A percentile compares a stretch with the other conserved stretches of the same genome.
phyloP scores from a whole-genome alignment of 108 stramenopile species.

The Heterococcus sp. region DNA sequence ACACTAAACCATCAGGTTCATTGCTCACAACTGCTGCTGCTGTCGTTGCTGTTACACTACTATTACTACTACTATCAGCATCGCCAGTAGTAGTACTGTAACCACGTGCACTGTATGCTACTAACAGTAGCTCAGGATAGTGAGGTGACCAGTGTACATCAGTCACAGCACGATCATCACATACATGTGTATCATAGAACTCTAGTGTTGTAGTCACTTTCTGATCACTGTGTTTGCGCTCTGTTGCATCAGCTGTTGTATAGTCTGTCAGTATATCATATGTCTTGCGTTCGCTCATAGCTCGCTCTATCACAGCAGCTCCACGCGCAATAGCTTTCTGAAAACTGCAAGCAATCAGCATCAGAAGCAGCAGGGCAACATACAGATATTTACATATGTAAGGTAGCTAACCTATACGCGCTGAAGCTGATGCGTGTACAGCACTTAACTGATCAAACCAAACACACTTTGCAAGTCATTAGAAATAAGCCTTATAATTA shows the following conservation, averaged over 20 bases:
- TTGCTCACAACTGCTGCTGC: constrained; percentile 3
- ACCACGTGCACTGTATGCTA: constrained; percentile 27
- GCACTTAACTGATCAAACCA: no score
- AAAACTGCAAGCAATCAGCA: no score
- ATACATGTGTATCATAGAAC: background rate
- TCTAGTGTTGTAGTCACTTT: background rate
- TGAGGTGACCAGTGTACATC: constrained; percentile 37
- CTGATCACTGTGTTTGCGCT: background rate
- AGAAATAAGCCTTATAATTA: no score
- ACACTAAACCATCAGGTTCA: constrained; percentile 25
- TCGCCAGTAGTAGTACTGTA: background rate
- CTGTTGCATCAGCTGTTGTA: background rate
- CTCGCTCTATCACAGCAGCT: constrained; percentile 18
- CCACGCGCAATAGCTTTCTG: background rate
- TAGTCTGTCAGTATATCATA: constrained; percentile 32
- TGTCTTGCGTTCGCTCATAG: constrained; percentile 10
- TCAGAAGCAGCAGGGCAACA: no score
- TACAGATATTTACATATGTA: no score
- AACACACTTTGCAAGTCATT: no score
- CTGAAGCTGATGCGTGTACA: no score
- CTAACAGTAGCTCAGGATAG: constrained; percentile 22
- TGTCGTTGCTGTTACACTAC: background rate
- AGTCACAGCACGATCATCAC: constrained; percentile 18
- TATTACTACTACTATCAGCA: no score
- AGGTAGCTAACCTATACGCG: no score